These are phyloP conservation scores for Torrubiella hemipterigena DNA, from an alignment of 2,329 filamentous ascomycete species.

Conservation along the genomic window DNA sequence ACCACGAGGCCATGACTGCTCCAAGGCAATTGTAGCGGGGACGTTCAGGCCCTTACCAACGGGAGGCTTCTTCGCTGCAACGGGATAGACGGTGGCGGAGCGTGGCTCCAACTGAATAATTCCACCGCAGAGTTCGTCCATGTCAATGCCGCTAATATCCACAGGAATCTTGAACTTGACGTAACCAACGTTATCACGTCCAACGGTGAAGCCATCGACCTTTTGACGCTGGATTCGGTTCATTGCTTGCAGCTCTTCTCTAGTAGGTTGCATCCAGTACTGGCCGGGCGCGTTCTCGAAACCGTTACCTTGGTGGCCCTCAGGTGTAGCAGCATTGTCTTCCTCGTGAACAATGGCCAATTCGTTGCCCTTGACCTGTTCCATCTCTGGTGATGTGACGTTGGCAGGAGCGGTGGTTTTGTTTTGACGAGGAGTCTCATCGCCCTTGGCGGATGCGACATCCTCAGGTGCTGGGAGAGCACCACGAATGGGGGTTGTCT, in stretches of 20 bases:
- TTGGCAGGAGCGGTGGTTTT: conserved; percentile 32
- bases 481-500: conserved; percentile 19
- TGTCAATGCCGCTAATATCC: conserved; percentile 66
- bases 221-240: conserved; percentile 66
- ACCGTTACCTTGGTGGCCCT: conserved; percentile 11
- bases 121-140: conserved; percentile 67
- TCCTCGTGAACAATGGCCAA: conserved; percentile 71
- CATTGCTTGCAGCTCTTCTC: conserved; percentile 67
- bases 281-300: conserved; percentile 48
- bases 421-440: conserved; percentile 35
- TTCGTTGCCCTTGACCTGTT: conserved; percentile 62
- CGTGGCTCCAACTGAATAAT: conserved; percentile 69
- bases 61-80: conserved; percentile 65
- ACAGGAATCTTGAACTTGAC: conserved; percentile 74
- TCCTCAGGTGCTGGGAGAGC: conserved; percentile 22
- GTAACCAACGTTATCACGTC: conserved; percentile 67
- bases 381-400: conserved; percentile 46
- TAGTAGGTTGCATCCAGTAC: conserved; percentile 77
- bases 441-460: conserved; percentile 15
- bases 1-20: conserved; percentile 81
- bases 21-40: conserved; percentile 73
- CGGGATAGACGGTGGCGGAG: conserved; percentile 78
- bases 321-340: conserved; percentile 23
- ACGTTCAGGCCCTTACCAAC: conserved; percentile 86
- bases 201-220: conserved; percentile 66